Evolutionary conservation across 2,329 filamentous ascomycete species (phyloP).

Genomic region (Colletotrichum sp.): DNA sequence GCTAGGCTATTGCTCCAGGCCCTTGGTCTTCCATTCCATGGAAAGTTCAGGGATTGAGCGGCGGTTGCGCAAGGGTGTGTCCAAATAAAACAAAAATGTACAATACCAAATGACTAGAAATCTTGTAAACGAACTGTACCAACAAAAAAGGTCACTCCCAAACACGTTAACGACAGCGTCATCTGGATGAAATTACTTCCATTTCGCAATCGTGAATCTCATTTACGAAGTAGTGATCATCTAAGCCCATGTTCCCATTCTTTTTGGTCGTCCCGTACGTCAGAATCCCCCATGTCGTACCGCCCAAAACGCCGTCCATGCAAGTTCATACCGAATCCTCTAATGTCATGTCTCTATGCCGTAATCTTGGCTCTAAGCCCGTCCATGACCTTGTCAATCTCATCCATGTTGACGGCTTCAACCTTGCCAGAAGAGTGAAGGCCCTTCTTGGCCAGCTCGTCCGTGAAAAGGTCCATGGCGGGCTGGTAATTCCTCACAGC

Average conservation of each 20-base stretch:
- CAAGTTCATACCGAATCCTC: conserved; percentile 21
- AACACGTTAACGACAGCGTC: neutral
- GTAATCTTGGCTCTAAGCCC: conserved; percentile 56
- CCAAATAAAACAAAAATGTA: conserved; percentile 1
- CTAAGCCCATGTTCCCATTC: neutral
- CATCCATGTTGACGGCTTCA: conserved; percentile 89
- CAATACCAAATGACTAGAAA: conserved; percentile 15
- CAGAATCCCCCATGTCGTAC: neutral
- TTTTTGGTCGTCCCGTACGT: conserved; percentile 7
- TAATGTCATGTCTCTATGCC: neutral
- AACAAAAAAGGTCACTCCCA: conserved; percentile 16
- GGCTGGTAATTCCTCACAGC: conserved; percentile 90
- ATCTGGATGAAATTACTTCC: neutral
- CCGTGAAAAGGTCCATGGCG: conserved; percentile 71
- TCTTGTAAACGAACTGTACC: conserved; percentile 21
- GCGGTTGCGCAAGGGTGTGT: neutral
- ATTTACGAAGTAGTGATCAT: neutral
- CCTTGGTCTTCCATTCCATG: conserved; percentile 72
- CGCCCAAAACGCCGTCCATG: conserved; percentile 42
- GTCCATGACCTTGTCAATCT: conserved; percentile 76
- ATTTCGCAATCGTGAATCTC: neutral
- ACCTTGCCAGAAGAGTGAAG: conserved; percentile 63
- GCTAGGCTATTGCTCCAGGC: conserved; percentile 71
- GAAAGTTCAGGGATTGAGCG: conserved; percentile 61
- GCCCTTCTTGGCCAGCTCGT: conserved; percentile 63